These are phyloP conservation scores for Penicillium ucsense DNA, from an alignment of 495 filamentous ascomycete genomes.

Conservation along the genomic window DNA sequence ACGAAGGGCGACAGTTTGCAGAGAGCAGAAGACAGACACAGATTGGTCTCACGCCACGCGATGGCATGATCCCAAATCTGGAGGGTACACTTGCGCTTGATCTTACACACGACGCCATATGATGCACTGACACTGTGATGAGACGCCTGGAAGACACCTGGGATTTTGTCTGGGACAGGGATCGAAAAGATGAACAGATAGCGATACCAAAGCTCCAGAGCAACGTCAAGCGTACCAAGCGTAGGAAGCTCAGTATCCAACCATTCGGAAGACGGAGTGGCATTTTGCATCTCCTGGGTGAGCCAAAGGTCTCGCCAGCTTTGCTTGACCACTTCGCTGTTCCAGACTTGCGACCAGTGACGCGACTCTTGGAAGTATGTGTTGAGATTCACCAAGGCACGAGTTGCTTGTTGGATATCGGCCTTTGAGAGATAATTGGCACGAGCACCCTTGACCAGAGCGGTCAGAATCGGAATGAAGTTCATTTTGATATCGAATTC, in stretches of 20 bases:
- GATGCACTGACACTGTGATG: constrained; percentile 56
- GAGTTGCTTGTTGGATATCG: constrained; percentile 46
- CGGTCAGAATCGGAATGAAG: constrained; percentile 53
- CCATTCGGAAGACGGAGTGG: constrained; percentile 42
- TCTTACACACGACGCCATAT: constrained; percentile 58
- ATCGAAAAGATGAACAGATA: constrained; percentile 64
- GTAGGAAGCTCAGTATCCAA: constrained; percentile 51
- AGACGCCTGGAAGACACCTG: constrained; percentile 56
- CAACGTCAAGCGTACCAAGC: constrained; percentile 43
- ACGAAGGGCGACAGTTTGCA: constrained; percentile 50
- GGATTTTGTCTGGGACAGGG: constrained; percentile 52
- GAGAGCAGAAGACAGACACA: constrained; percentile 50
- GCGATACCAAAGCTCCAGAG: constrained; percentile 52
- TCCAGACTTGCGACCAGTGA: constrained; percentile 58
- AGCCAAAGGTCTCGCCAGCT: constrained; percentile 55
- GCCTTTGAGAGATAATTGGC: constrained; percentile 39
- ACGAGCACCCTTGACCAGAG: constrained; percentile 49
- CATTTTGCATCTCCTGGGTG: constrained; percentile 44
- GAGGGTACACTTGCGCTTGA: constrained; percentile 49
- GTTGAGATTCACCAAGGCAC: constrained; percentile 51
- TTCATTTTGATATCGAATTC: constrained; percentile 48
- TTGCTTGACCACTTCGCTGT: constrained; percentile 48
- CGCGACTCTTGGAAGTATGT: constrained; percentile 51
- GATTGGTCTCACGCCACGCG: constrained; percentile 53
- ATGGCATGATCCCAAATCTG: constrained; percentile 65